Evolutionary conservation across 2,329 filamentous ascomycete genomes (phyloP).

Genomic region (Penicillium sp.): DNA sequence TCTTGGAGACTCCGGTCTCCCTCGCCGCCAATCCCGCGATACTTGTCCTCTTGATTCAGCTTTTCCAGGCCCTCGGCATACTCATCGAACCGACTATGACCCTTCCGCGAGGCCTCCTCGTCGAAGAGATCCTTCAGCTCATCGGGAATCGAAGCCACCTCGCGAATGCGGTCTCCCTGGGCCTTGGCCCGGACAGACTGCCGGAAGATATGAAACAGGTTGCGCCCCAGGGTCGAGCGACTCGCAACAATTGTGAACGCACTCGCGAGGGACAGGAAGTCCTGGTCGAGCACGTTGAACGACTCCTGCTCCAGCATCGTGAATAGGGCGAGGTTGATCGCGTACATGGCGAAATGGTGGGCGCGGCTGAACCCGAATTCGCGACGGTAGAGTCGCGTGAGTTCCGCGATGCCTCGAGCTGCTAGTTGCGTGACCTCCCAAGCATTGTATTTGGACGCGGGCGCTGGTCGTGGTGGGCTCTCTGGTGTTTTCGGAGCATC

Average conservation of each 20-base stretch:
- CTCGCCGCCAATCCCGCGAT: slow-evolving; percentile 24
- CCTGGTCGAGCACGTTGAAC: slow-evolving; percentile 35
- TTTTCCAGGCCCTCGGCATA: slow-evolving; percentile 37
- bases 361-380: slow-evolving; percentile 37
- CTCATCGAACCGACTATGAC: slow-evolving; percentile 27
- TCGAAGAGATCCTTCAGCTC: slow-evolving; percentile 36
- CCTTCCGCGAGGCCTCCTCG: slow-evolving; percentile 19
- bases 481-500: slow-evolving; percentile 31
- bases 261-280: slow-evolving; percentile 36
- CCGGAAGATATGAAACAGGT: slow-evolving; percentile 38
- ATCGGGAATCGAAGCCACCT: slow-evolving; percentile 23
- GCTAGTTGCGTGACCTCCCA: slow-evolving; percentile 28
- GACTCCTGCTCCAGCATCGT: slow-evolving; percentile 29
- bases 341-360: slow-evolving; percentile 40
- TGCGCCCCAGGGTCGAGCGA: slow-evolving; percentile 34
- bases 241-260: slow-evolving; percentile 35
- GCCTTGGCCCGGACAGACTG: slow-evolving; percentile 32
- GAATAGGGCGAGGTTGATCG: slow-evolving; percentile 40
- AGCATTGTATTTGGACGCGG: slow-evolving; percentile 20
- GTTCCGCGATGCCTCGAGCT: slow-evolving; percentile 30
- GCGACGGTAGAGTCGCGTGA: slow-evolving; percentile 31
- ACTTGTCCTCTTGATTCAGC: slow-evolving; percentile 33
- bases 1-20: slow-evolving; percentile 22
- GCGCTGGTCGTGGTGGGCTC: slow-evolving; percentile 23
- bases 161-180: slow-evolving; percentile 31